These are phyloP conservation scores for Lentinula guzmanii DNA, from an alignment of 768 basidiomycete species.

Conservation along the genomic window DNA sequence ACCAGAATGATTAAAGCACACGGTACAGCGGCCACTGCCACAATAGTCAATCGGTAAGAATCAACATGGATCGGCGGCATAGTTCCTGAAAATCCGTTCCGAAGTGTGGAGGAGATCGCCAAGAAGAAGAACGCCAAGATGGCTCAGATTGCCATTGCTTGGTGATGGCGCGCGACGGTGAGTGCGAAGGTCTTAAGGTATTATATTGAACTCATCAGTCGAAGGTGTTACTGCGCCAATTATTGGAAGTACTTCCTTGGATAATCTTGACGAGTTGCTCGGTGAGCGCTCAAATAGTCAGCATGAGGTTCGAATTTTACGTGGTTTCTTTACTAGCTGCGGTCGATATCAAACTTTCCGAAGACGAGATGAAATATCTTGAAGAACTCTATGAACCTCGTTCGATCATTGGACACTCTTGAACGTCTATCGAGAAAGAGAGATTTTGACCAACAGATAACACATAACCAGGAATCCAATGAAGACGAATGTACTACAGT, in stretches of 20 bases:
- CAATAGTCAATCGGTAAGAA: slow-evolving; percentile 32
- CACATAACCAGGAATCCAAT: no score
- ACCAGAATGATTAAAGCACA: slow-evolving; percentile 15
- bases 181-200: neutral
- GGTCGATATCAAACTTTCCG: slow-evolving; percentile 35
- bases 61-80: neutral
- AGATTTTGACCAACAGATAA: no score
- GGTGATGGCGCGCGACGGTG: slow-evolving; percentile 20
- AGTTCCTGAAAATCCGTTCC: neutral
- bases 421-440: neutral
- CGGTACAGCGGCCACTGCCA: slow-evolving; percentile 14
- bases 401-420: slow-evolving; percentile 30
- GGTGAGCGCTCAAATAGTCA: slow-evolving; percentile 12
- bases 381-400: slow-evolving; percentile 38
- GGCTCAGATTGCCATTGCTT: slow-evolving; percentile 53
- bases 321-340: slow-evolving; percentile 15
- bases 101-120: slow-evolving; percentile 49
- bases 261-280: slow-evolving; percentile 33
- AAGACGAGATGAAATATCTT: slow-evolving; percentile 43
- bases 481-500: no score
- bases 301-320: neutral
- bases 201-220: neutral
- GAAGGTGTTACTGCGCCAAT: slow-evolving; percentile 34
- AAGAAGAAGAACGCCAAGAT: slow-evolving; percentile 45
- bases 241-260: slow-evolving; percentile 29